Percentiles rank a stretch among this genome's conserved stretches.
These are phyloP conservation scores for Neurospora tetraspora DNA, from an alignment of 495 filamentous ascomycete species.

Conservation along the genomic window DNA sequence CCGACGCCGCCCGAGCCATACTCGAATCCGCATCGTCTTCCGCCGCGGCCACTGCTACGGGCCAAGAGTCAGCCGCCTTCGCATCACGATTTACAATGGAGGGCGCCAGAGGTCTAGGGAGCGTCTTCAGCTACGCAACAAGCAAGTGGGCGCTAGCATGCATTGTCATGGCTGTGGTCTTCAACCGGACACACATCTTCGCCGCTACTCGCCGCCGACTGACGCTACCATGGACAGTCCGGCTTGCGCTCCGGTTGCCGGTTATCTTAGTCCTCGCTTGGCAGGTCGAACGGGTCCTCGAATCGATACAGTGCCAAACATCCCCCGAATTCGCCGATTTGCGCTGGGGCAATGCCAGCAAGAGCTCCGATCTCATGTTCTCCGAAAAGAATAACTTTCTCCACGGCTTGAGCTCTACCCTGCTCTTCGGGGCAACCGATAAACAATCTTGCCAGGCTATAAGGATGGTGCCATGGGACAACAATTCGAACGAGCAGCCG, in stretches of 20 bases:
- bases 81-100: constrained; percentile 41
- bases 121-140: constrained; percentile 83
- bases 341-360: constrained; percentile 62
- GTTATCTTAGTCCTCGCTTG: constrained; percentile 66
- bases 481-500: constrained; percentile 20
- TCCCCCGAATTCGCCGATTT: constrained; percentile 62
- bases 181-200: constrained; percentile 90
- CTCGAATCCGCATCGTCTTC: constrained; percentile 18
- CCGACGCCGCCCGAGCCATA: constrained; percentile 10
- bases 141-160: constrained; percentile 90
- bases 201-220: constrained; percentile 76
- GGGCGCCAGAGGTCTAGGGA: constrained; percentile 53
- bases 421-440: constrained; percentile 61
- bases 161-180: constrained; percentile 71
- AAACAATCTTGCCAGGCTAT: constrained; percentile 60
- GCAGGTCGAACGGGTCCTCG: constrained; percentile 60
- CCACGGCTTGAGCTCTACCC: constrained; percentile 53
- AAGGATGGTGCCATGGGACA: constrained; percentile 50
- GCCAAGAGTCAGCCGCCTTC: constrained; percentile 29
- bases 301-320: constrained; percentile 88
- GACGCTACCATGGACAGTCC: constrained; percentile 56
- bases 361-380: constrained; percentile 61
- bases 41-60: constrained; percentile 17
- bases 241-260: constrained; percentile 60
- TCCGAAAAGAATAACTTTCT: constrained; percentile 58